These are phyloP conservation scores for Zopfia rhizophila DNA, from an alignment of 2,329 filamentous ascomycete species.

Conservation along the genomic window DNA sequence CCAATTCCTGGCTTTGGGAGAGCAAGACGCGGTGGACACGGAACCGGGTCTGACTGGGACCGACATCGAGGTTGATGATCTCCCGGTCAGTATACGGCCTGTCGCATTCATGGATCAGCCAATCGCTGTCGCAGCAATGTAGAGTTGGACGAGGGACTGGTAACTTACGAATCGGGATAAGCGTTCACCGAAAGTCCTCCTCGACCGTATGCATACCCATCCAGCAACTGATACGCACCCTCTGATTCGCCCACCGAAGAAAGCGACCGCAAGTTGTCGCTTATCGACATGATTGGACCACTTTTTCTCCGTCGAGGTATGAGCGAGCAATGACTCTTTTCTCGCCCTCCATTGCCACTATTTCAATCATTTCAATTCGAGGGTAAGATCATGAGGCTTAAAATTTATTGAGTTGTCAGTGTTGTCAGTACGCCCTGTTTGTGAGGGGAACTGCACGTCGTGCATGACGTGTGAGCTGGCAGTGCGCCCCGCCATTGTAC, in stretches of 20 bases:
- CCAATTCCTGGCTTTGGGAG: slow-evolving; percentile 31
- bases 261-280: slow-evolving; percentile 25
- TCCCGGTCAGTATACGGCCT: slow-evolving; percentile 34
- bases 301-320: too few species aligned
- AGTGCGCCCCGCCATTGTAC: slow-evolving; percentile 22
- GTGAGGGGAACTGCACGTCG: slow-evolving; percentile 25
- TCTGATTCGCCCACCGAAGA: slow-evolving; percentile 16
- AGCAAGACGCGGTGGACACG: slow-evolving; percentile 37
- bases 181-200: slow-evolving; percentile 12
- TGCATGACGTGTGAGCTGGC: slow-evolving; percentile 38
- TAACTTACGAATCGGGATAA: slow-evolving; percentile 28
- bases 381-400: slow-evolving; percentile 32
- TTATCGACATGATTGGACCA: slow-evolving; percentile 30
- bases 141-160: too few species aligned
- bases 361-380: slow-evolving; percentile 9
- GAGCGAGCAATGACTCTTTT: neutral
- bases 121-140: too few species aligned
- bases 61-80: slow-evolving; percentile 33
- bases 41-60: slow-evolving; percentile 30
- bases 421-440: neutral
- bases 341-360: neutral
- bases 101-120: neutral
- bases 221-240: slow-evolving; percentile 9
- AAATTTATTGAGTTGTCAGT: slow-evolving; percentile 31
- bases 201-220: slow-evolving; percentile 11